Evolutionary conservation across 2,329 filamentous ascomycete genomes (phyloP).

Genomic region (Aschersonia sp.): DNA sequence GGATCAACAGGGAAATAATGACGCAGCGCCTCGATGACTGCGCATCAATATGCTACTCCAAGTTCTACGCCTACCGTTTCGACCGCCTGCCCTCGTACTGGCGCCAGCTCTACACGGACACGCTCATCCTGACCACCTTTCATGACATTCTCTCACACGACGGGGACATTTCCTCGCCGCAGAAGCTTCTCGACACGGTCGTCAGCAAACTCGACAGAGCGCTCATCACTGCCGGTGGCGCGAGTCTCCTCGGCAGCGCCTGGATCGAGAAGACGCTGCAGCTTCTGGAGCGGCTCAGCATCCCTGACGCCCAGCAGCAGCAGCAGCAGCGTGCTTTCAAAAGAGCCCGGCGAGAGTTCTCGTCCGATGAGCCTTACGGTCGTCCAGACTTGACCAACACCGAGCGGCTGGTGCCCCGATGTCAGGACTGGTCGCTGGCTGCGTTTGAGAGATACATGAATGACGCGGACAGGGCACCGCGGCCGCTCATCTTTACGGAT

Average conservation of each 20-base stretch:
- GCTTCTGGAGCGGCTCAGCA: slow-evolving; percentile 18
- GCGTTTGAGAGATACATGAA: slow-evolving; percentile 47
- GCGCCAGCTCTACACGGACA: slow-evolving; percentile 58
- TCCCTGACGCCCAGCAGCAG: background rate
- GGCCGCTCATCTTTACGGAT: slow-evolving; percentile 56
- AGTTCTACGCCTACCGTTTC: slow-evolving; percentile 57
- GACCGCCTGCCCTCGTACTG: slow-evolving; percentile 52
- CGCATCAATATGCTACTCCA: slow-evolving; percentile 43
- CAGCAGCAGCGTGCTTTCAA: background rate
- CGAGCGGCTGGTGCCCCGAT: slow-evolving; percentile 11
- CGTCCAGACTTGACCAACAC: slow-evolving; percentile 11
- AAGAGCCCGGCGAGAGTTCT: slow-evolving; percentile 8
- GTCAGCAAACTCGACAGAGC: slow-evolving; percentile 60
- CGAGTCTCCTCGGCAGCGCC: slow-evolving; percentile 31
- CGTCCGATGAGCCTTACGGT: slow-evolving; percentile 13
- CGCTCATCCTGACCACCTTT: slow-evolving; percentile 48
- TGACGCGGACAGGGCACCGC: slow-evolving; percentile 22
- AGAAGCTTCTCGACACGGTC: slow-evolving; percentile 30
- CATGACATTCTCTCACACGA: slow-evolving; percentile 14
- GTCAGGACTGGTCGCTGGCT: slow-evolving; percentile 34
- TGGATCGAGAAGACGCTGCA: slow-evolving; percentile 39
- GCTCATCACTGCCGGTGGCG: slow-evolving; percentile 59
- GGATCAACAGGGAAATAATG: slow-evolving; percentile 13
- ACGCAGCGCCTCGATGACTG: slow-evolving; percentile 38
- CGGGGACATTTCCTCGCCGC: background rate